Conservation (phyloP, 2,329 filamentous ascomycete species). For the Colletotrichum gigasporum region DNA sequence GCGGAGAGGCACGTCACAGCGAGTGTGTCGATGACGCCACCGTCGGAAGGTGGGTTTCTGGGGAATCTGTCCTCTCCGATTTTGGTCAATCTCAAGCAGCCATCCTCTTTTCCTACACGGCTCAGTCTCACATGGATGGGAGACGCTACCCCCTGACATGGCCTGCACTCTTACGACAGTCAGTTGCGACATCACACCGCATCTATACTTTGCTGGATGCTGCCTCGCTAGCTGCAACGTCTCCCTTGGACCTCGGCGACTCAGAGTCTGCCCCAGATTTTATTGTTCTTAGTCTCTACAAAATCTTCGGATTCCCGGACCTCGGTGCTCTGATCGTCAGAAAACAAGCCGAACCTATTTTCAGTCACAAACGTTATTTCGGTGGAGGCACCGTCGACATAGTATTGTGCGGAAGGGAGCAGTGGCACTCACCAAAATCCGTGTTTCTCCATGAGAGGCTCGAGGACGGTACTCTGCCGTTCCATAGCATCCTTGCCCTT, state of each 20-base stretch:
- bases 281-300: constrained; percentile 88
- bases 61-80: constrained; percentile 42
- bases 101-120: constrained; percentile 41
- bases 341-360: constrained; percentile 71
- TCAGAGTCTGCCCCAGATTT: constrained; percentile 78
- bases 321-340: constrained; percentile 86
- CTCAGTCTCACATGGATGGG: constrained; percentile 33
- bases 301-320: constrained; percentile 97
- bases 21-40: constrained; percentile 73
- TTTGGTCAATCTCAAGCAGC: constrained; percentile 37
- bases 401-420: constrained; percentile 79
- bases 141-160: constrained; percentile 61
- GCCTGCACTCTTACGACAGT: constrained; percentile 56
- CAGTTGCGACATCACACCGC: background rate
- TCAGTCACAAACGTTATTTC: constrained; percentile 81
- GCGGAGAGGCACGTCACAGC: constrained; percentile 74
- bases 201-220: constrained; percentile 61
- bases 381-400: constrained; percentile 95
- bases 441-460: constrained; percentile 79
- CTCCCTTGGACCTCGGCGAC: constrained; percentile 76
- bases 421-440: constrained; percentile 84
- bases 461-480: constrained; percentile 90
- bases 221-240: constrained; percentile 81
- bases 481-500: constrained; percentile 89
- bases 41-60: constrained; percentile 71